Evolutionary conservation across 768 basidiomycete genomes (phyloP).

Genomic region (Hygrocybe punicea): DNA sequence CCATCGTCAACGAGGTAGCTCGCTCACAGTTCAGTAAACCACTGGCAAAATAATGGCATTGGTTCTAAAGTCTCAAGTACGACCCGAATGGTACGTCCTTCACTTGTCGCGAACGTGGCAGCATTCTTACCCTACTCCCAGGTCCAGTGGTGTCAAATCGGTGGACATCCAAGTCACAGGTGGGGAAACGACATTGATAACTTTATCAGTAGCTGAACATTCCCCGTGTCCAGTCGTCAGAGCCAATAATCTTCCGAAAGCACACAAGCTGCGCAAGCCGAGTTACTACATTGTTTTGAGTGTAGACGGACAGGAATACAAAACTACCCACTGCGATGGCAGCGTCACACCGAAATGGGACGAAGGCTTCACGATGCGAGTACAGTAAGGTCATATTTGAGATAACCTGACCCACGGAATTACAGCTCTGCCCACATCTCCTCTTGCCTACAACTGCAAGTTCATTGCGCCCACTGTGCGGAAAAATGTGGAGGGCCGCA

Average conservation of each 20-base stretch:
- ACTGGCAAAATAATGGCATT: too few species aligned
- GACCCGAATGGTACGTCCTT: too few species aligned
- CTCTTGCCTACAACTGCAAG: not conserved
- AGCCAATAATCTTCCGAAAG: not conserved
- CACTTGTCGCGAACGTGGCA: too few species aligned
- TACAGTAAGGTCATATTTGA: not conserved
- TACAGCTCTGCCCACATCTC: not conserved
- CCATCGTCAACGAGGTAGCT: too few species aligned
- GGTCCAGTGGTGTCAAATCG: too few species aligned
- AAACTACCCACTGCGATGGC: not conserved
- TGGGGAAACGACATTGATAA: not conserved
- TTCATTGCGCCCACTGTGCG: not conserved
- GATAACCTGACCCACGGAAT: not conserved
- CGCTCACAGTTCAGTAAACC: too few species aligned
- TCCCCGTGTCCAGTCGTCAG: not conserved
- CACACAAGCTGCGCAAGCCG: not conserved
- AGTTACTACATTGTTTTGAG: not conserved
- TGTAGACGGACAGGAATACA: not conserved
- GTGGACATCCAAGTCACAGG: constrained; percentile 1
- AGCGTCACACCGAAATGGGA: not conserved
- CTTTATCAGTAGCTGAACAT: not conserved
- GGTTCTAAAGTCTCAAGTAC: too few species aligned
- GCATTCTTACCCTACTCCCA: too few species aligned
- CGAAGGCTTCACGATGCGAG: not conserved
- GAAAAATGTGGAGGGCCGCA: not conserved